Percentiles rank a stretch among this genome's conserved stretches.
These are phyloP conservation scores for Debaryomyces psychrophilus DNA, from an alignment of 1,139 yeast genomes.

Conservation along the genomic window DNA sequence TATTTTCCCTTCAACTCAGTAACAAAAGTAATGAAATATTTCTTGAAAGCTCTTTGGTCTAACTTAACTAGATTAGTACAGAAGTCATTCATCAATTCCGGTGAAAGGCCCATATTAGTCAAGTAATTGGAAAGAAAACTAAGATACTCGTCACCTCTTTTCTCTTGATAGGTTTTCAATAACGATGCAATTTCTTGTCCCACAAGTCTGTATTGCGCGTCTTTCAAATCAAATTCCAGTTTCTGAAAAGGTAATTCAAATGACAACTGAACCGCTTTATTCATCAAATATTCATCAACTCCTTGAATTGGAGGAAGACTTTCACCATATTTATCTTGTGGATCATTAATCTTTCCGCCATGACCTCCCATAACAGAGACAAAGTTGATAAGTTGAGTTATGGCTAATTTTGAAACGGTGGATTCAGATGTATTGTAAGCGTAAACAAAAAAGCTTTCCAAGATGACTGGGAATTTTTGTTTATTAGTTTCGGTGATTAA, in stretches of 20 bases:
- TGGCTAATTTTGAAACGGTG: conserved; percentile 65
- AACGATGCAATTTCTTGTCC: conserved; percentile 76
- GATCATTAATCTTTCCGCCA: conserved; percentile 62
- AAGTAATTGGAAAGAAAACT: conserved; percentile 57
- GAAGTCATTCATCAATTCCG: conserved; percentile 57
- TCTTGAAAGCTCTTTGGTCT: conserved; percentile 64
- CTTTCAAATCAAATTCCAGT: conserved; percentile 64
- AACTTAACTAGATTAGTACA: conserved; percentile 56
- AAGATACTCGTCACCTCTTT: conserved; percentile 44
- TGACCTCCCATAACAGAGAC: conserved; percentile 65
- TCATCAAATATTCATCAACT: conserved; percentile 68
- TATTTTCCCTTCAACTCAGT: conserved; percentile 41
- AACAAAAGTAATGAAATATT: conserved; percentile 63
- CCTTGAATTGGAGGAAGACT: conserved; percentile 66
- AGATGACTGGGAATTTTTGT: conserved; percentile 60
- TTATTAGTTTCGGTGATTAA: conserved; percentile 71
- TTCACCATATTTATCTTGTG: conserved; percentile 54
- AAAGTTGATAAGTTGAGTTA: conserved; percentile 69
- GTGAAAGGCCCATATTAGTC: conserved; percentile 63
- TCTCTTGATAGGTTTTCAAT: conserved; percentile 62
- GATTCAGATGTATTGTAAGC: conserved; percentile 60
- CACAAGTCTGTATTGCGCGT: conserved; percentile 75
- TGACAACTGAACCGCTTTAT: conserved; percentile 66
- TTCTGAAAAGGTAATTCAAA: conserved; percentile 83
- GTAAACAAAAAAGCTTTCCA: conserved; percentile 68